Conservation (phyloP, 345 rosid genomes). For the Salix udensis region DNA sequence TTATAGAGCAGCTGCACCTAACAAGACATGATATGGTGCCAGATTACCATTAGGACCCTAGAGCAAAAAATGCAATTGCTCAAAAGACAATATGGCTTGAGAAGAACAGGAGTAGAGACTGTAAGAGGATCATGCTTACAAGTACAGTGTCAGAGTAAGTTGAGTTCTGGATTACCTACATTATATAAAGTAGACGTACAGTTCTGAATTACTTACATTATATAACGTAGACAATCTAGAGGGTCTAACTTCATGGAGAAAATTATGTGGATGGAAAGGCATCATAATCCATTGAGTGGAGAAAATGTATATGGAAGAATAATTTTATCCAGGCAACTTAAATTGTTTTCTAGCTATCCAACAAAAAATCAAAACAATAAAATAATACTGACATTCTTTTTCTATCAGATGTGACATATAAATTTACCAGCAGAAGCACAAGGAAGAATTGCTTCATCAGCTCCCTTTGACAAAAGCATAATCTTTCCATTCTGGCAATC, state of each 20-base stretch:
- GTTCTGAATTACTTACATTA: too few species aligned
- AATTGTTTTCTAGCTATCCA: background rate
- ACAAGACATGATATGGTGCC: background rate
- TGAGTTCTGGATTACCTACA: too few species aligned
- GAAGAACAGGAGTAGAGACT: too few species aligned
- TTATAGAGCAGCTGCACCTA: background rate
- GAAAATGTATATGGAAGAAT: background rate
- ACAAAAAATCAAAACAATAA: background rate
- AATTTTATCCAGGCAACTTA: background rate
- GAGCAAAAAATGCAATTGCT: background rate
- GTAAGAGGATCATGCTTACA: too few species aligned
- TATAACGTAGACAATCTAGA: too few species aligned
- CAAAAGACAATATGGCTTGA: background rate
- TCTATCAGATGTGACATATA: constrained; percentile 10
- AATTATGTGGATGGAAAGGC: background rate
- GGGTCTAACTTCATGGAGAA: background rate
- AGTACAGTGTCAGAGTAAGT: too few species aligned
- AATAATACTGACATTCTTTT: too few species aligned
- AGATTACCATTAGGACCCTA: background rate
- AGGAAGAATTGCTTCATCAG: constrained; percentile 96
- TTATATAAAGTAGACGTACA: too few species aligned
- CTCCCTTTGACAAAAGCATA: constrained; percentile 86
- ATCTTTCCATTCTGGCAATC: constrained; percentile 73
- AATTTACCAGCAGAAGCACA: constrained; percentile 60
- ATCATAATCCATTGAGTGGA: background rate